Base-by-base conservation (phyloP, 768 basidiomycete genomes). In the Mycena metata region DNA sequence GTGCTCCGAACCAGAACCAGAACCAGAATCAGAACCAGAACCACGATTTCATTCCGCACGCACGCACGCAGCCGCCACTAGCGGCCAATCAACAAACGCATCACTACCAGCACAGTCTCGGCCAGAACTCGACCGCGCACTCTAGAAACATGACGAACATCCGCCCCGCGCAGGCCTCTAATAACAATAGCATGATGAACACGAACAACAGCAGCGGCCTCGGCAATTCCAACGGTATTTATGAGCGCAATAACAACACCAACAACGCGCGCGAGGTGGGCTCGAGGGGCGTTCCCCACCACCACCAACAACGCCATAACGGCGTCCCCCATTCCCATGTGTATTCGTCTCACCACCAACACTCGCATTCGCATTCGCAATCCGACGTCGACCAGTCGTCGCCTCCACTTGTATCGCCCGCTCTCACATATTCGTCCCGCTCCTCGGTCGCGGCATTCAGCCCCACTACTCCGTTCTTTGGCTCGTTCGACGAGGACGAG, bases 391-490 rank as follows among this genome's bases (percentile, higher is more conserved):
- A 80, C 23, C 78, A 77, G 63, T 69, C 78, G 43, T 88, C 89
- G 15, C 88, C 90, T 2, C 81, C 85, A 45, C 80, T 90, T 60
- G 84, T 90, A 26, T 91, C 91, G 5, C 91, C 91, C 12, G 86
- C 90, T 10, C 82, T 92, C 66, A 91, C 89, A 17, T 92, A 89
- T 73, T 88, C 89, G n/a, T 88, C 85, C 23, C 81, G 83, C 49
- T 73, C 83, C 46, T 89, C 90, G 30, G 87, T 89, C 17, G 87
- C 89, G 43, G 90, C 89, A 33, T 82, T 91, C 61, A 91, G 91
- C 74, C 91, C 91, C 19, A 86, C 89, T 13, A 92, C 90, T 13
- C 90, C 90, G 13, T 92, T 91, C 79, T 89, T 91, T 78, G 86
- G 87, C 30, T 86, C 88, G 10, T 91, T 91, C 74, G 77, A 76